Base-by-base conservation (phyloP, 2,329 filamentous ascomycete species). In the Shiraia sp. region DNA sequence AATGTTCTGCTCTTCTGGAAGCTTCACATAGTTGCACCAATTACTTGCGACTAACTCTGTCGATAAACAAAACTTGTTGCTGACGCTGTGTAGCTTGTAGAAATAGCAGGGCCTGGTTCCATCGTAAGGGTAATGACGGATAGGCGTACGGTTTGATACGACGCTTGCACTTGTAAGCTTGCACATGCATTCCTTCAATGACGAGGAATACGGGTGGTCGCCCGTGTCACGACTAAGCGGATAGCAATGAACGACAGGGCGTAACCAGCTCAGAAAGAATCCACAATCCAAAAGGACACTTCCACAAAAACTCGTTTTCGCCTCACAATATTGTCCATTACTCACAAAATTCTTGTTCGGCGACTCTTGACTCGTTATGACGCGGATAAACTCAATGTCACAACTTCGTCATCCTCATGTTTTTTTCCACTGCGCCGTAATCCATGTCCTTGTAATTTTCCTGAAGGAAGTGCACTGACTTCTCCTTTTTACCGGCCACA, bases 81-180 rank as follows among this genome's bases (percentile, higher is more conserved):
- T 65, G 49, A 58, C 45, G 38, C 16, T 22, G 19, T 32, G 40
- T 53, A 77, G 80, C 81, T 96, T 49, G 90, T 97, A 4, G 93
- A 99, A 63, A 85, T 96, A 63, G 89, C 90, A 26, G 93, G 93
- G 16, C 78, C 90, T 55, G 93, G 93, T 31, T 74, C 88, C 70
- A 93, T 99, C 72, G 88, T 90, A 50, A 83, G 93, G 60, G 90
- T 90, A 55, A 96, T 99, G 91, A 93, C 90, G 29, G 93, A 99
- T 77, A 88, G 92, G 76, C 85, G 93, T 65, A 93, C 87, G 60
- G 92, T 95, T 59, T 95, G 75, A 68, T 45, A 36, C 39, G 35
- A 40, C 36, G 32, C 36, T 44, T 27, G 25, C 30, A n/a, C 31
- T 32, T 30, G 31, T 34, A n/a, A 29, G 35, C 24, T 35, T 24